These are phyloP conservation scores for Aspergillus heteromorphus DNA, from an alignment of 495 filamentous ascomycete genomes.

Conservation along the genomic window DNA sequence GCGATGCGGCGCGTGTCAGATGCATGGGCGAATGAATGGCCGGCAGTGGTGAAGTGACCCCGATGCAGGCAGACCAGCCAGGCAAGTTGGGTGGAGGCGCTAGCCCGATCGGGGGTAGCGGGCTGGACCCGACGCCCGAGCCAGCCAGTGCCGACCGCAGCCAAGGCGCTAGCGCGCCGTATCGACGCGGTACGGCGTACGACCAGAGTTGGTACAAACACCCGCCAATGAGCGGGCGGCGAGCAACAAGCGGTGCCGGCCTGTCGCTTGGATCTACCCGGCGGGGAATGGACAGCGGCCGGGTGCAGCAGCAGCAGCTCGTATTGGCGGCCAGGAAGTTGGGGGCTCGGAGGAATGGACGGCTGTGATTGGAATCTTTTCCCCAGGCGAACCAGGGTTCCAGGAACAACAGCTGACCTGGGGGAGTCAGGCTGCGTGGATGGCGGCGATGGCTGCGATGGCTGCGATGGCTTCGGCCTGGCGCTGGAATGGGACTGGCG, in stretches of 20 bases:
- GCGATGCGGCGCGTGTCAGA: background rate
- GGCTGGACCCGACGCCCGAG: background rate
- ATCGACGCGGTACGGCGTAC: background rate
- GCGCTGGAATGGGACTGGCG: constrained; percentile 5
- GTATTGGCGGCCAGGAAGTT: background rate
- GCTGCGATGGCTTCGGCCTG: background rate
- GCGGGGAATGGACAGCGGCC: background rate
- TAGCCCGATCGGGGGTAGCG: background rate
- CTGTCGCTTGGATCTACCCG: constrained; percentile 5
- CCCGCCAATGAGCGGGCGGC: background rate
- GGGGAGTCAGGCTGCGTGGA: background rate
- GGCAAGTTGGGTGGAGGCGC: constrained; percentile 3
- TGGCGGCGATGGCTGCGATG: no score
- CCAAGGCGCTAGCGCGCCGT: background rate
- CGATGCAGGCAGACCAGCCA: constrained; percentile 8
- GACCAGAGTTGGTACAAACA: background rate
- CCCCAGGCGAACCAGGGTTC: background rate
- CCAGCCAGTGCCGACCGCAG: background rate
- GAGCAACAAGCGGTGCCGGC: background rate
- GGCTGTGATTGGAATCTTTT: background rate
- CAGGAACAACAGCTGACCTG: constrained; percentile 1
- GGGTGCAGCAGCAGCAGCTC: background rate
- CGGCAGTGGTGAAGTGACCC: background rate
- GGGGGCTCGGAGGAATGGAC: constrained; percentile 3
- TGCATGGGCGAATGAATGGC: background rate